phyloP scores from a whole-genome alignment of 495 filamentous ascomycete species.

The Penicillium samsonianum region DNA sequence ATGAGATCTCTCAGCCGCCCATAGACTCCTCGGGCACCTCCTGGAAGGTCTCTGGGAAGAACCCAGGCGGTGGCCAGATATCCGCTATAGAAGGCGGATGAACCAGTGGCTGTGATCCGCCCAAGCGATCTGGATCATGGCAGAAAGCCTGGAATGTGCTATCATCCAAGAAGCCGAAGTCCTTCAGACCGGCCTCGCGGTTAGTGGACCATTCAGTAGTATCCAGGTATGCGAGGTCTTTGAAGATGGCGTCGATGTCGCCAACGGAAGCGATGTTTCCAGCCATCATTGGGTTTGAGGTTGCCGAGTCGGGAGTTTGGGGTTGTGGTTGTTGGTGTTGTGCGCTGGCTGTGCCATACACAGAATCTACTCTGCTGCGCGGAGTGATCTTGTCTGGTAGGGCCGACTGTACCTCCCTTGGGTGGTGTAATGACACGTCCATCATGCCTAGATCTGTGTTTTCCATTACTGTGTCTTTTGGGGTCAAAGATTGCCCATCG shows the following conservation, averaged over 20 bases:
- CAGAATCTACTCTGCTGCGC: constrained; percentile 33
- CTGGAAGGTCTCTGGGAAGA: constrained; percentile 50
- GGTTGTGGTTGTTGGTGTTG: constrained; percentile 37
- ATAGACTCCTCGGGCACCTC: constrained; percentile 32
- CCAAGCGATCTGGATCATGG: constrained; percentile 53
- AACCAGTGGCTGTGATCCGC: constrained; percentile 42
- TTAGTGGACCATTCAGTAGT: constrained; percentile 56
- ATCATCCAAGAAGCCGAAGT: constrained; percentile 61
- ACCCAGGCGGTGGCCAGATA: constrained; percentile 51
- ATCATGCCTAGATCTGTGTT: constrained; percentile 34
- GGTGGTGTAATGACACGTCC: constrained; percentile 26
- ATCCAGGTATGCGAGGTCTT: constrained; percentile 64
- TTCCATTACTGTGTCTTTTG: constrained; percentile 40
- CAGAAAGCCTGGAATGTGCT: constrained; percentile 56
- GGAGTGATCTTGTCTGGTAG: constrained; percentile 29
- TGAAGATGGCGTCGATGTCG: constrained; percentile 61
- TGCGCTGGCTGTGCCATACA: constrained; percentile 19
- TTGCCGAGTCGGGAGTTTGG: constrained; percentile 34
- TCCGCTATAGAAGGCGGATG: constrained; percentile 49
- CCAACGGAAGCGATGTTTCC: constrained; percentile 17
- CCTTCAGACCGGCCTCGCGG: constrained; percentile 55
- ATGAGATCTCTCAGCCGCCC: constrained; percentile 24
- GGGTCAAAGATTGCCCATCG: constrained; percentile 40
- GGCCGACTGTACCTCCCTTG: constrained; percentile 16
- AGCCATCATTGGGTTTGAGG: constrained; percentile 27